Evolutionary conservation across 192 early-diverging fungal genomes (phyloP).

Genomic region (Backusella luteola): DNA sequence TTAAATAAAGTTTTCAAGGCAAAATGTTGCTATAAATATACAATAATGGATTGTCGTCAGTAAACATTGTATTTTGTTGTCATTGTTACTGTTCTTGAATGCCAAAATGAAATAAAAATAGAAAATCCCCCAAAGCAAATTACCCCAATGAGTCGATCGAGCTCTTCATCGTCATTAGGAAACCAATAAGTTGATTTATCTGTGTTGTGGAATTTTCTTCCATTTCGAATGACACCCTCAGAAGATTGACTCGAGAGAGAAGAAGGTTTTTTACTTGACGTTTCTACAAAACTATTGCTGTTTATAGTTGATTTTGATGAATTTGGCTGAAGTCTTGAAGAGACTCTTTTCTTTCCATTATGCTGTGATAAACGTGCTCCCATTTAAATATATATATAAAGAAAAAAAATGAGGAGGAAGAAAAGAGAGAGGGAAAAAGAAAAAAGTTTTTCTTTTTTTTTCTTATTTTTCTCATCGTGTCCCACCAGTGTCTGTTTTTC

Average conservation of each 20-base stretch:
- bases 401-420: not conserved
- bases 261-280: not conserved
- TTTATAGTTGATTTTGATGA: not conserved
- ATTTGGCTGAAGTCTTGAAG: not conserved
- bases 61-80: not conserved
- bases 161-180: slow-evolving; percentile 31
- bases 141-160: slow-evolving; percentile 31
- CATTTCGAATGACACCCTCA: slow-evolving; percentile 5
- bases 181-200: slow-evolving; percentile 28
- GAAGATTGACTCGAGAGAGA: not conserved
- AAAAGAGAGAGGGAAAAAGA: not conserved
- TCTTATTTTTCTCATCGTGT: not conserved
- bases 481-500: not conserved
- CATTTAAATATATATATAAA: not conserved
- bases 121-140: not conserved
- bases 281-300: not conserved
- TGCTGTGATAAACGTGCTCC: not conserved
- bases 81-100: slow-evolving; percentile 1
- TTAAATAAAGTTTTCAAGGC: slow-evolving; percentile 16
- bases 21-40: slow-evolving; percentile 10
- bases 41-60: not conserved
- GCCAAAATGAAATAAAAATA: not conserved
- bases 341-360: not conserved
- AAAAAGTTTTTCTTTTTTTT: not conserved
- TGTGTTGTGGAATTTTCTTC: slow-evolving; percentile 28